Percentiles rank a stretch among this genome's conserved stretches.
Evolutionary conservation across 345 rosid genomes (phyloP).

Genomic region (Erysimum cheiranthoides): DNA sequence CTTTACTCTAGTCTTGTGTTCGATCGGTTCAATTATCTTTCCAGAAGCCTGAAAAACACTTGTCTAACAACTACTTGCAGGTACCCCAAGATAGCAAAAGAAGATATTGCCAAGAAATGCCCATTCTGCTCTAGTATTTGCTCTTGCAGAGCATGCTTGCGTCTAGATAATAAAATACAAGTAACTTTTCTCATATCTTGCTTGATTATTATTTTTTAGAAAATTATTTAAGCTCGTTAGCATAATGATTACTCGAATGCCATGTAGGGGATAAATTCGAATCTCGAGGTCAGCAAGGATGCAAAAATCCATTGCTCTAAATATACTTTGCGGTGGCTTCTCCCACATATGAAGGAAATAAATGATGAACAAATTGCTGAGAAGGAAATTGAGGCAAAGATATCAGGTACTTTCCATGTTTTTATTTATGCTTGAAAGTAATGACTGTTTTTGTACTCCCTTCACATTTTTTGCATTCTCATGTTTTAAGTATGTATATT

Average conservation of each 20-base stretch:
- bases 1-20: too few species aligned
- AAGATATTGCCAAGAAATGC: slow-evolving; percentile 51
- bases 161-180: slow-evolving; percentile 12
- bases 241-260: neutral
- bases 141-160: slow-evolving; percentile 73
- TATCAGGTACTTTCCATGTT: slow-evolving; percentile 49
- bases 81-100: slow-evolving; percentile 56
- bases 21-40: too few species aligned
- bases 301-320: neutral
- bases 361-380: slow-evolving; percentile 57
- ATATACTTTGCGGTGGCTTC: neutral
- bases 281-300: neutral
- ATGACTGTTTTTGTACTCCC: neutral
- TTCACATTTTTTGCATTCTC: slow-evolving; percentile 9
- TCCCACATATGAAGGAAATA: slow-evolving; percentile 35
- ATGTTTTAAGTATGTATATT: neutral
- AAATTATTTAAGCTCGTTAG: neutral
- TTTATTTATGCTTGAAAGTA: slow-evolving; percentile 2
- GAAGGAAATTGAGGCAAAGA: slow-evolving; percentile 53
- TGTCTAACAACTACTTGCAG: slow-evolving; percentile 38
- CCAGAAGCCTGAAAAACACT: too few species aligned
- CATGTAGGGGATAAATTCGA: neutral
- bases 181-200: slow-evolving; percentile 41
- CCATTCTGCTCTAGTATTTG: slow-evolving; percentile 62
- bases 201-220: neutral